These are phyloP conservation scores for Castanea crenata DNA, from an alignment of 306 rosid species.

Conservation along the genomic window DNA sequence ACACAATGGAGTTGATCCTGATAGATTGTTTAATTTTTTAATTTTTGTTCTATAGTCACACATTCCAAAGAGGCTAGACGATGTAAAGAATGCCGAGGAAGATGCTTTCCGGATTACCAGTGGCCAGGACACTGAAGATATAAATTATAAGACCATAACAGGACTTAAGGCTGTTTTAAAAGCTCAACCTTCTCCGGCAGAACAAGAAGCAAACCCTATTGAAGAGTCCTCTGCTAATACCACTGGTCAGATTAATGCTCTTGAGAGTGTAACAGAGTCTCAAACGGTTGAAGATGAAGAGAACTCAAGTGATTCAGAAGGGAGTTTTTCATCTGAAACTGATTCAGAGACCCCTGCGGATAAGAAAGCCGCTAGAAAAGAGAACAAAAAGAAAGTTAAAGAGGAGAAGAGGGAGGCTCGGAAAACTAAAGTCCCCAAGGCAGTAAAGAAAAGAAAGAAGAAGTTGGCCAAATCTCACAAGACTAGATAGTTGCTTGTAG, in stretches of 20 bases:
- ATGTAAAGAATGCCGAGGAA: constrained; percentile 72
- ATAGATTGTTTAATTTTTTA: neutral
- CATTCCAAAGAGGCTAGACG: constrained; percentile 74
- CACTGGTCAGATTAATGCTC: constrained; percentile 11
- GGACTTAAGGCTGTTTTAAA: constrained; percentile 63
- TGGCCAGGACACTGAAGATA: constrained; percentile 65
- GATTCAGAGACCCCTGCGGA: constrained; percentile 48
- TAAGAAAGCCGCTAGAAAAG: constrained; percentile 80
- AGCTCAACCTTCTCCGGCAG: constrained; percentile 21
- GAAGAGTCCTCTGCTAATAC: constrained; percentile 12
- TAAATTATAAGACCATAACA: constrained; percentile 74
- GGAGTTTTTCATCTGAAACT: constrained; percentile 31
- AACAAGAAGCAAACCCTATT: constrained; percentile 12
- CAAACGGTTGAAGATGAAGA: constrained; percentile 37
- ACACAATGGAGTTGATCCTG: neutral
- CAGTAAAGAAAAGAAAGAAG: constrained; percentile 74
- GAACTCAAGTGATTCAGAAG: constrained; percentile 46
- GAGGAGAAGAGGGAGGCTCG: constrained; percentile 89
- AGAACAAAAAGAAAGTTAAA: constrained; percentile 81
- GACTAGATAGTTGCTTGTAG: constrained; percentile 42
- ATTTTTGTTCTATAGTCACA: constrained; percentile 42
- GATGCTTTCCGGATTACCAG: constrained; percentile 67
- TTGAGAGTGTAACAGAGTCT: constrained; percentile 18
- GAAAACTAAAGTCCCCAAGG: constrained; percentile 73
- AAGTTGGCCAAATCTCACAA: constrained; percentile 70